These are phyloP conservation scores for Beauveria varroae DNA, from an alignment of 2,329 filamentous ascomycete species.

Conservation along the genomic window DNA sequence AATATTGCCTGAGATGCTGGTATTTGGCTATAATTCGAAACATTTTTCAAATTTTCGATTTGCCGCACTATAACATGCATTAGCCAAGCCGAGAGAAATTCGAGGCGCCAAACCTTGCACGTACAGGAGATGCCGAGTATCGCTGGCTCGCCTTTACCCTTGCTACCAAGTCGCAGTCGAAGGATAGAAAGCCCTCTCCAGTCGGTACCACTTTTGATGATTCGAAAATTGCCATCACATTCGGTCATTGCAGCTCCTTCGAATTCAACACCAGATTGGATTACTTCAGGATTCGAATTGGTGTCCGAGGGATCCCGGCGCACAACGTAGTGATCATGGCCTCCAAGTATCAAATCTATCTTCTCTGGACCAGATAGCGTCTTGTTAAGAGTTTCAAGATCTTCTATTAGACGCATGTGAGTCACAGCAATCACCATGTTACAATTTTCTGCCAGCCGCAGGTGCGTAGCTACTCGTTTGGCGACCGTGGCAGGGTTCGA, in stretches of 20 bases:
- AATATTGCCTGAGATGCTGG: background rate
- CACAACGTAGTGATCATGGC: slow-evolving; percentile 20
- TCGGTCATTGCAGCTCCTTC: background rate
- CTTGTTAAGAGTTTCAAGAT: slow-evolving; percentile 11
- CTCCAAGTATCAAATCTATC: slow-evolving; percentile 19
- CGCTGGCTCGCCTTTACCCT: background rate
- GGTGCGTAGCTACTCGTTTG: slow-evolving; percentile 2
- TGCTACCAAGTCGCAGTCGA: background rate
- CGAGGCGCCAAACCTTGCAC: background rate
- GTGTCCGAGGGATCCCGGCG: slow-evolving; percentile 16
- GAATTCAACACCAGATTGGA: slow-evolving; percentile 12
- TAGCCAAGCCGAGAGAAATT: background rate
- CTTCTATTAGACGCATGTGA: slow-evolving; percentile 18
- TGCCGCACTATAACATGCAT: background rate
- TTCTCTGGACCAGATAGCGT: slow-evolving; percentile 12
- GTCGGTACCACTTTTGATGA: slow-evolving; percentile 14
- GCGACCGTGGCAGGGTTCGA: slow-evolving; percentile 13
- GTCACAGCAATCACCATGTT: slow-evolving; percentile 20
- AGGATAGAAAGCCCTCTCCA: slow-evolving; percentile 11
- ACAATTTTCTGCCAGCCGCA: slow-evolving; percentile 14
- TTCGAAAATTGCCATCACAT: background rate
- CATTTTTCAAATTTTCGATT: background rate
- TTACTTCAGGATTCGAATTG: slow-evolving; percentile 11
- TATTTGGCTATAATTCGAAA: background rate
- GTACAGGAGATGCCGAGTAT: slow-evolving; percentile 2